phyloP scores from a whole-genome alignment of 1,139 yeast species.

The Candida sp. region DNA sequence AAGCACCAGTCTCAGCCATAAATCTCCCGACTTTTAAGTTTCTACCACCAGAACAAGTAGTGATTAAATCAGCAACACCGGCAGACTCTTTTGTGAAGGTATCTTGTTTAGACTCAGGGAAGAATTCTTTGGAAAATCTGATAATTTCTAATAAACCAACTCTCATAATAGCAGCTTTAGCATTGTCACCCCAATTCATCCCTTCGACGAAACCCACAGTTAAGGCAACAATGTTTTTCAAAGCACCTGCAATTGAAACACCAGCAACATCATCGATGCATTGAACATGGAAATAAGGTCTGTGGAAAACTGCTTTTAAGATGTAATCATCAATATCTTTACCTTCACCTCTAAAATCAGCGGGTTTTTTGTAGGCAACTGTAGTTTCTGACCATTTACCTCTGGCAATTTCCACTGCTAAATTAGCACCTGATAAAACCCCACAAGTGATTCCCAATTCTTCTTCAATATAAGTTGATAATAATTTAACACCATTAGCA shows the following conservation, averaged over 20 bases:
- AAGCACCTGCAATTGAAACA: conserved; percentile 49
- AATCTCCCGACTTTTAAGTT: conserved; percentile 47
- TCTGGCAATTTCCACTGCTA: conserved; percentile 48
- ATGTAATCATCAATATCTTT: conserved; percentile 39
- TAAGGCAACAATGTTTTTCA: conserved; percentile 45
- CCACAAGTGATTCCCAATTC: conserved; percentile 44
- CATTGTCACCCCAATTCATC: conserved; percentile 51
- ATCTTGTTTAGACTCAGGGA: conserved; percentile 36
- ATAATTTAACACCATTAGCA: conserved; percentile 42
- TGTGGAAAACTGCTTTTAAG: conserved; percentile 43
- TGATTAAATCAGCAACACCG: conserved; percentile 51
- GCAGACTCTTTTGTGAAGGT: conserved; percentile 47
- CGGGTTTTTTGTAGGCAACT: conserved; percentile 40
- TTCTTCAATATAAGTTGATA: conserved; percentile 41
- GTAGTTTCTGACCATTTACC: conserved; percentile 50
- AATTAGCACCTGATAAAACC: conserved; percentile 47
- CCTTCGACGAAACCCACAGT: conserved; percentile 51
- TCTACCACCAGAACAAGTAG: conserved; percentile 50
- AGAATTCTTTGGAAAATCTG: conserved; percentile 36
- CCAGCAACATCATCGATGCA: conserved; percentile 49
- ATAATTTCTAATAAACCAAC: conserved; percentile 44
- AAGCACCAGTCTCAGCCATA: conserved; percentile 44
- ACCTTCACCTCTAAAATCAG: conserved; percentile 40
- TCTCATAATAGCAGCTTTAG: conserved; percentile 51
- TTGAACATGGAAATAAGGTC: conserved; percentile 47